Evolutionary conservation across 2,329 filamentous ascomycete species (phyloP), one percentile per base, ranked within the genome.

Genomic region (Neonectria faginata): DNA sequence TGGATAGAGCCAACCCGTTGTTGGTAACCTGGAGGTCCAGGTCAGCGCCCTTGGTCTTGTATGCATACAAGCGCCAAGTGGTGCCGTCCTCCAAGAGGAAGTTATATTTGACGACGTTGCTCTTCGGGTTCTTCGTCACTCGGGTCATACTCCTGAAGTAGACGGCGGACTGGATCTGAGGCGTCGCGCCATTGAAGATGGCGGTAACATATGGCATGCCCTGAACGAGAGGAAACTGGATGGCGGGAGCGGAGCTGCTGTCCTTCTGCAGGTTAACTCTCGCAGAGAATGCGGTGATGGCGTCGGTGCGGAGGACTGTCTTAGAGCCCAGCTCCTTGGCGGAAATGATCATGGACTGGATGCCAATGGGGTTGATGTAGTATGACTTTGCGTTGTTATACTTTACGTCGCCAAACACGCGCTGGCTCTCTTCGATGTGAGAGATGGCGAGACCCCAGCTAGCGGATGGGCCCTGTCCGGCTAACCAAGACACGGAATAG

Each of bases 171-270:
- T 94, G 89, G 47, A 98, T 84, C 4, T 90, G 75, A 0, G 95
- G 95, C 8, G 88, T 89, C 0, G 88, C 84, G 31, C 89, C 88
- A 58, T 84, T 84, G 78, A 94, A 98, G 18, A 91, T 78, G 0
- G 85, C 94, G 5, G 94, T 97, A 18, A 97, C 83, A 72, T 94
- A 97, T 0, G 88, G 91, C 89, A 97, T 96, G 11, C 96, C 96
- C 75, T 98, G 95, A 0, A 97, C 89, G 8, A 97, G 76, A 0
- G 94, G 94, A 68, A 97, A 93, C 0, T 88, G 90, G 20, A 98
- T 85, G 1, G 86, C 83, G 0, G 91, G 86, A 1, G 82, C 77
- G 8, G 85, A 83, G 3, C 82, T 81, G n/a, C 78, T 74, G 22
- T 83, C 80, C 3, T 85, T 83, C 55, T 82, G 85, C 33, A 98